These are phyloP conservation scores for Xerocomus cyaneibrunnescens DNA, from an alignment of 1,284 basidiomycete species.

Conservation along the genomic window DNA sequence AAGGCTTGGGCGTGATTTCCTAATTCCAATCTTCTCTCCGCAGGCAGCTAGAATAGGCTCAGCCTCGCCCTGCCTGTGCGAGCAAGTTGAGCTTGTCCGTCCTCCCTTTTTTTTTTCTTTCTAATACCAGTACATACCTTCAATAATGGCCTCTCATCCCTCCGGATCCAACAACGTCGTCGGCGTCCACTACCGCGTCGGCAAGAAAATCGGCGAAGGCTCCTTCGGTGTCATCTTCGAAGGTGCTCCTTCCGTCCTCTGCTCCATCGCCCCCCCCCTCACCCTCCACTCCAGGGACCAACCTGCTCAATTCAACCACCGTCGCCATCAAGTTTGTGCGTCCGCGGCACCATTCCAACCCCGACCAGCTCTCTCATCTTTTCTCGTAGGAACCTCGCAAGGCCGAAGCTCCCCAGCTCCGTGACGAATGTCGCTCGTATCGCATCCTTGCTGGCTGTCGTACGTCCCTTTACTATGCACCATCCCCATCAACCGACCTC, in stretches of 20 bases:
- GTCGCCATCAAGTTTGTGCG: conserved; percentile 98
- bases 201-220: conserved; percentile 86
- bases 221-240: conserved; percentile 84
- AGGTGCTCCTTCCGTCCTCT: conserved; percentile 42
- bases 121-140: conserved; percentile 12
- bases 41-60: conserved; percentile 22
- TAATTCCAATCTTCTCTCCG: conserved; percentile 26
- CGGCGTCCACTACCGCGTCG: conserved; percentile 73
- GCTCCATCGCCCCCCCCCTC: not conserved
- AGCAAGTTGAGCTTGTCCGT: conserved; percentile 1
- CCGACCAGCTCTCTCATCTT: conserved; percentile 7
- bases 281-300: conserved; percentile 59
- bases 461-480: conserved; percentile 47
- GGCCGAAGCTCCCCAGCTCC: conserved; percentile 94
- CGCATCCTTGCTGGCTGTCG: conserved; percentile 92
- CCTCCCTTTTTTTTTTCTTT: not conserved
- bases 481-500: conserved; percentile 13
- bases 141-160: conserved; percentile 42
- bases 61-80: conserved; percentile 20
- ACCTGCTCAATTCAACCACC: conserved; percentile 81
- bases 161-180: conserved; percentile 66
- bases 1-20: conserved; percentile 21
- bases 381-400: conserved; percentile 87
- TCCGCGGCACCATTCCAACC: conserved; percentile 18
- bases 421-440: conserved; percentile 98